Evolutionary conservation across 768 basidiomycete genomes (phyloP), one percentile per base, ranked within the genome.

Genomic region (Mycena rebaudengoi): DNA sequence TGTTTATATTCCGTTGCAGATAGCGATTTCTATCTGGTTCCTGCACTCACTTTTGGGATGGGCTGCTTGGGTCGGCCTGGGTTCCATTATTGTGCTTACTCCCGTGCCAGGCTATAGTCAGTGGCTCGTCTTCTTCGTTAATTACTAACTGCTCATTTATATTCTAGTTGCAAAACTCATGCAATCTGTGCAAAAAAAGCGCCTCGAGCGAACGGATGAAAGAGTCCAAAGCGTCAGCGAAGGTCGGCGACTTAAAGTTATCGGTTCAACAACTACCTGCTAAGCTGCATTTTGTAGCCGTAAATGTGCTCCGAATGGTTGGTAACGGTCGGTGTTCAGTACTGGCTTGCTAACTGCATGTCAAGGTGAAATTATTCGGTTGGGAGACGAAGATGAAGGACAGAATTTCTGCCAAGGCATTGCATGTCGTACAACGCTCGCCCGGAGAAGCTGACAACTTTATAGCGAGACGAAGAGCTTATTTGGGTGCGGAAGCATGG

Each of bases 331-430:
- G 78, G 76, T 32, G 78, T 76, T 44, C 44, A 87, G 87, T 79
- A 5, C 78, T 88, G 71, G 83, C 82, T 57, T 82, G n/a, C n/a
- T n/a, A n/a, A n/a, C n/a, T 86, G 16, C 71, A 88, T 18, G 83
- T 88, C 12, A 89, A 90, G 85, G 78, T 90, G 71, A 91, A 92
- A 72, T 76, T 91, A 37, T 91, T 92, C 67, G 91, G 82, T 8
- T 85, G 91, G 83, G 83, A 88, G 81, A 80, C 82, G 62, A 82
- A 85, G 45, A 84, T 90, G 71, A 79, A 83, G 21, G 73, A 81
- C 12, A 79, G 81, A 51, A 78, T 94, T 43, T 74, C 81, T 29
- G 80, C 80, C 21, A 86, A 86, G 66, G n/a, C n/a, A n/a, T 83
- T 91, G 59, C 85, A 88, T 44, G 81, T 82, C 4, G 91, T 92